These are phyloP conservation scores for Aspergillus viridinutans DNA, from an alignment of 2,329 filamentous ascomycete genomes.

Conservation along the genomic window DNA sequence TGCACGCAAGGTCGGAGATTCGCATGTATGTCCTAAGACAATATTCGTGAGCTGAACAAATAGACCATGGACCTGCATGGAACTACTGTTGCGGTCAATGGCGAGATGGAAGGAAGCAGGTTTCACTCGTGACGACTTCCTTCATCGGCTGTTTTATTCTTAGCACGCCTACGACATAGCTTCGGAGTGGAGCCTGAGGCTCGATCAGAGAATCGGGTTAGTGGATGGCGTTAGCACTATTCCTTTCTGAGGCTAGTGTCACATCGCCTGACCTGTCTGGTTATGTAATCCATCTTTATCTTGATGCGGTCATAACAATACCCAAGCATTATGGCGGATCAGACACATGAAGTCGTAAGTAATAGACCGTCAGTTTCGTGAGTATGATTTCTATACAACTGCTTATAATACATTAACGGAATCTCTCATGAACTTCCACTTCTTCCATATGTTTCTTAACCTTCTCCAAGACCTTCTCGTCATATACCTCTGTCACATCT, in stretches of 20 bases:
- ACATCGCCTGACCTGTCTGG: not conserved
- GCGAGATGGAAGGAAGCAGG: not conserved
- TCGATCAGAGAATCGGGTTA: not conserved
- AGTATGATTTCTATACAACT: not conserved
- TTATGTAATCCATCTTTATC: not conserved
- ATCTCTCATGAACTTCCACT: conserved; percentile 54
- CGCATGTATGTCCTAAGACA: not conserved
- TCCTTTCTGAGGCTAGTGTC: not conserved
- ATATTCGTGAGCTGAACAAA: not conserved
- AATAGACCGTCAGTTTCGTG: conserved; percentile 1
- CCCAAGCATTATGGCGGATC: not conserved
- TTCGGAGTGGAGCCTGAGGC: not conserved
- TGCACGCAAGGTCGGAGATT: not conserved
- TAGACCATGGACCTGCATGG: not conserved
- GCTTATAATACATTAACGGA: conserved; percentile 33
- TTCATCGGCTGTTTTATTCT: not conserved
- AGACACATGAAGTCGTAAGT: not conserved
- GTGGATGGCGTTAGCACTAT: not conserved
- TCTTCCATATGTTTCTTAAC: conserved; percentile 67
- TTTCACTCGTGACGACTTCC: not conserved
- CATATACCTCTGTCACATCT: conserved; percentile 69
- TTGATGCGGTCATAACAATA: too few species aligned
- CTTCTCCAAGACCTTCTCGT: conserved; percentile 58
- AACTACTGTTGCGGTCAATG: not conserved
- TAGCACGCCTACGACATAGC: not conserved